Evolutionary conservation across 2,329 filamentous ascomycete species (phyloP), one percentile per base, ranked within the genome.

Genomic region (Pseudocercospora crystallina): DNA sequence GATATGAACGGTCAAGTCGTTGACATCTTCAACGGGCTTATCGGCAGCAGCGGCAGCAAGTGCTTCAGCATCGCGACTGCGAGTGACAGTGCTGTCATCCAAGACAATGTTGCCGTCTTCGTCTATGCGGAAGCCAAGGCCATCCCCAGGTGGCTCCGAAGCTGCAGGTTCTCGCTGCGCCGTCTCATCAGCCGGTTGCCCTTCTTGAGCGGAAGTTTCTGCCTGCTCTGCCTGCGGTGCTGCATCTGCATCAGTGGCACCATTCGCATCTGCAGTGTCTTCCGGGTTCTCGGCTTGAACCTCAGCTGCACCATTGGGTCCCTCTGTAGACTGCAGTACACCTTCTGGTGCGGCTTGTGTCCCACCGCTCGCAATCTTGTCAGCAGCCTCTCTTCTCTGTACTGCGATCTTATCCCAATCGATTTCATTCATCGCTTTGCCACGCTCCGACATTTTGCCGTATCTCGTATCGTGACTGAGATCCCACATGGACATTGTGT

Each of bases 401-500:
- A 53, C 61, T 20, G 61, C 70, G 54, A 79, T 73, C 54, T 80
- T 73, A 38, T 76, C 72, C 71, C 78, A 76, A 57, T 89, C 80
- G 37, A 88, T 82, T 58, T 84, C 78, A 36, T 83, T 81, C 61
- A 94, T 84, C 62, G 87, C 83, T 61, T 84, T 82, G 59, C 90
- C 87, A 2, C 85, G 80, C 62, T 84, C 85, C 49, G 89, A 91
- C 53, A 86, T 84, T 66, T 87, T 88, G 50, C 89, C 89, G 45
- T 66, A 56, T 9, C 53, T 47, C 12, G 54, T 57, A 62, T 89
- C 86, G 54, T 79, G 81, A 43, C 83, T 87, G 2, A 94, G 71
- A 50, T 90, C 86, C 37, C 78, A 80, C 83, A 94, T 89, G 47
- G 82, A 88, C 20, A 87, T 78, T 3, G 78, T 79, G 17, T 80